Evolutionary conservation across 1,284 basidiomycete species (phyloP), one percentile per base, ranked within the genome.

Genomic region (Rhizopogon parksii): DNA sequence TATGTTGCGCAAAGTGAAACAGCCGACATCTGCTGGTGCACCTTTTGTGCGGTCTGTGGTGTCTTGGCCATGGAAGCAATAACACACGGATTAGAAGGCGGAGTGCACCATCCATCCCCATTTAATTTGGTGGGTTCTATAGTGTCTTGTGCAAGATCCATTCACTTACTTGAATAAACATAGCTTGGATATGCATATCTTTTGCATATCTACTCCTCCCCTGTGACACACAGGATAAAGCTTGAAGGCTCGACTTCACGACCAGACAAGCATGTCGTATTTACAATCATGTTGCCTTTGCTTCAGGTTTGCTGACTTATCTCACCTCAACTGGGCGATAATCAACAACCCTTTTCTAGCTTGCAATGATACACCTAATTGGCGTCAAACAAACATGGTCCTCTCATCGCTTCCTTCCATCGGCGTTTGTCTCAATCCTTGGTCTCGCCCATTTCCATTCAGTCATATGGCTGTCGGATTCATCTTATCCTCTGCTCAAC

Each of bases 181-280:
- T 32, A 88, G 85, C 79, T 86, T 56, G 83, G 83, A 34, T 88
- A 88, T 58, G 79, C 84, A 0, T 87, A 88, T 65, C 71, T 85
- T 37, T 65, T 88, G 14, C 82, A 88, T 56, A 75, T 86, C 6
- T 88, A 87, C 66, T 79, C 83, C 0, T 80, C 80, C 1, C 80
- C 84, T 0, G 62, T 79, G 25, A 77, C 79, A 7, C 80, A 85
- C 58, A 63, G 68, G 11, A 68, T 68, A 56, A 74, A 74, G 51
- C 55, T 61, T 0, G 65, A 70, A 6, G 72, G 68, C 4, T 60
- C 71, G 6, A 76, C 79, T 1, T 77, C 82, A 4, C 71, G 85
- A 46, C 86, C 85, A 2, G 82, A 87, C 60, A 76, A 78, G 43
- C 83, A 88, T 58, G 77, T 80, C 25, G 69, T 85, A 27, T 71